These are phyloP conservation scores for Delphinella strobiligena DNA, from an alignment of 2,329 filamentous ascomycete genomes.

Conservation along the genomic window DNA sequence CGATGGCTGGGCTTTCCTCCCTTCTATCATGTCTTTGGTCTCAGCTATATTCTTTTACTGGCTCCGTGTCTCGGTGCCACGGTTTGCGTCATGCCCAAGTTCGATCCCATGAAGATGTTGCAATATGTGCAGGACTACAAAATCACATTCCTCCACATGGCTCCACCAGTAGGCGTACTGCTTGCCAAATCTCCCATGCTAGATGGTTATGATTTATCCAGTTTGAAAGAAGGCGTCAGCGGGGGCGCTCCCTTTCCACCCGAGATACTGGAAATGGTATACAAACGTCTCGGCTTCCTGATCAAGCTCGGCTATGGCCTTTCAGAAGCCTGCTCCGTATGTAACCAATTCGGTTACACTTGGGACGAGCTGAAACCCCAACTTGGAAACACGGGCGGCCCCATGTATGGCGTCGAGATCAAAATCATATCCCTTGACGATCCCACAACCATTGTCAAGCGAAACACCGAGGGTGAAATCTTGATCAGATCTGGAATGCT, in stretches of 20 bases:
- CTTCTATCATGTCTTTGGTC: slow-evolving; percentile 42
- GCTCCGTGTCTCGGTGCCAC: slow-evolving; percentile 34
- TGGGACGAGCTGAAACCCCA: slow-evolving; percentile 6
- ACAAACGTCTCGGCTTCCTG: slow-evolving; percentile 4
- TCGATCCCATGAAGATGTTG: slow-evolving; percentile 29
- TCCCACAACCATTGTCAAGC: slow-evolving; percentile 20
- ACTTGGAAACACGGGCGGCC: slow-evolving; percentile 6
- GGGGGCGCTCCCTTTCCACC: slow-evolving; percentile 37
- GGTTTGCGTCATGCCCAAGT: slow-evolving; percentile 38
- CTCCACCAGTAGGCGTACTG: slow-evolving; percentile 29
- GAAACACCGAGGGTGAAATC: slow-evolving; percentile 17
- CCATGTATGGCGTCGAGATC: slow-evolving; percentile 4
- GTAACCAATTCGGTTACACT: slow-evolving; percentile 6
- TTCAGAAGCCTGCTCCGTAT: slow-evolving; percentile 4
- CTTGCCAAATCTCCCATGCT: slow-evolving; percentile 20
- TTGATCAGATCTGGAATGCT: not conserved
- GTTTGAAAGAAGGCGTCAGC: slow-evolving; percentile 31
- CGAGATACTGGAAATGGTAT: slow-evolving; percentile 6
- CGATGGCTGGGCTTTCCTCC: slow-evolving; percentile 27
- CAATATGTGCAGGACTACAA: slow-evolving; percentile 27
- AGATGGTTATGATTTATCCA: slow-evolving; percentile 23
- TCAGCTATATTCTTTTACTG: slow-evolving; percentile 34
- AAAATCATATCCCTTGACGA: slow-evolving; percentile 7
- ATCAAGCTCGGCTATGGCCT: slow-evolving; percentile 16
- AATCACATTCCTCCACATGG: slow-evolving; percentile 37